Percentiles rank a stretch among this genome's conserved stretches.
Conservation (phyloP, 805 yeast genomes). For the Nakazawaea laoshanensis region DNA sequence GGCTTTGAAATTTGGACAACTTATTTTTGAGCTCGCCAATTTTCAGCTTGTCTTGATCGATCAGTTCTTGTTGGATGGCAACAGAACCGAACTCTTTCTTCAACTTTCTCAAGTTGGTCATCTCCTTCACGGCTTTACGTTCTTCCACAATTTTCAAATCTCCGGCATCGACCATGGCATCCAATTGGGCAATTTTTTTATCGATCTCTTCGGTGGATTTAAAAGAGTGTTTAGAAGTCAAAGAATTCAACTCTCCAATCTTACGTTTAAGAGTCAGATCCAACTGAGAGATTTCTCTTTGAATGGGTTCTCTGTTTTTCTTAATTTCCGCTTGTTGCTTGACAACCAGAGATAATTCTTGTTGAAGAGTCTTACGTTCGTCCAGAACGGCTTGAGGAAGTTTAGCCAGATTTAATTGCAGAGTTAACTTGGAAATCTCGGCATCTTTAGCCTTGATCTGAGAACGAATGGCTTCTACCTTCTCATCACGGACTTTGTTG, state of each 20-base stretch:
- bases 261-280: conserved; percentile 71
- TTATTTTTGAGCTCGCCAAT: conserved; percentile 67
- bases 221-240: conserved; percentile 63
- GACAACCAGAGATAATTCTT: conserved; percentile 33
- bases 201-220: conserved; percentile 64
- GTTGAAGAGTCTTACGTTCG: conserved; percentile 37
- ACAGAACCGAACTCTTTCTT: conserved; percentile 69
- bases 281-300: conserved; percentile 60
- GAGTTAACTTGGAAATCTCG: conserved; percentile 40
- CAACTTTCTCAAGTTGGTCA: conserved; percentile 72
- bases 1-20: conserved; percentile 46
- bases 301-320: conserved; percentile 23
- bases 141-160: conserved; percentile 83
- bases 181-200: conserved; percentile 54
- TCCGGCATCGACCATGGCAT: conserved; percentile 71
- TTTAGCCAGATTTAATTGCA: conserved; percentile 46
- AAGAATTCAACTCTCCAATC: conserved; percentile 63
- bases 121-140: conserved; percentile 76
- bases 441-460: conserved; percentile 58
- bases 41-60: conserved; percentile 72
- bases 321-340: conserved; percentile 27
- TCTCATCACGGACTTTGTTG: conserved; percentile 51
- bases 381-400: conserved; percentile 44
- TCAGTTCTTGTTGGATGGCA: conserved; percentile 66
- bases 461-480: conserved; percentile 43